Base-by-base conservation (phyloP, 1,284 basidiomycete species). In the Testicularia cyperi region DNA sequence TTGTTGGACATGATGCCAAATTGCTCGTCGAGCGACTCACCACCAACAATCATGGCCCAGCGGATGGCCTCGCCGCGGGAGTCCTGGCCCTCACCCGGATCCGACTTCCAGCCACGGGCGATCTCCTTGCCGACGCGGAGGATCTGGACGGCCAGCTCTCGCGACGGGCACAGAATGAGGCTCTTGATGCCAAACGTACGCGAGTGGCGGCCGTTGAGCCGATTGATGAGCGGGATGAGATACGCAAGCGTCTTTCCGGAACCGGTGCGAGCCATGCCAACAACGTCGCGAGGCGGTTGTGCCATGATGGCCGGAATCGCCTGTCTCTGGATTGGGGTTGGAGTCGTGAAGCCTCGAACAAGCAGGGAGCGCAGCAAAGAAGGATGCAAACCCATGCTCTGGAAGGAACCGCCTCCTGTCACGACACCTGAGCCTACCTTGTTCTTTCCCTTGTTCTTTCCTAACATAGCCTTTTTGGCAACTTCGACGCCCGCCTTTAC, bases 171-270 rank as follows among this genome's bases (percentile, higher is more conserved):
- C 27, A 99, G 79, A 42, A 99, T 88, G 32, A 98, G 78, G 14
- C 89, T 89, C 37, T 92, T 83, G 14, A 90, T 86, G 33, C 92
- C 94, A 63, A 92, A 91, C 0, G 84, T 79, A 10, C 84, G 83
- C 4, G 86, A 83, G 75, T 95, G 92, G 14, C 85, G 80, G 14
- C 88, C 88, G 19, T 88, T 85, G 9, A 98, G 83, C 20, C 88
- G 83, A 57, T 95, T 89, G 0, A 97, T 81, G 12, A 98, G 82
- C 33, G 95, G 95, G 16, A 98, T 82, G 80, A 98, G 84, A 78
- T 95, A 99, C 26, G 94, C 94, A 21, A 98, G 83, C 12, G 94
- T 96, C 79, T 99, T 99, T 55, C 95, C 95, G 1, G 92, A 96
- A 45, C 95, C 95, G 1, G 95, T 99, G 15, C 95, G 83, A 18